Percentiles rank a stretch among this genome's conserved stretches.
Conservation (phyloP, 2,329 filamentous ascomycete genomes). For the Diaporthe sp. region DNA sequence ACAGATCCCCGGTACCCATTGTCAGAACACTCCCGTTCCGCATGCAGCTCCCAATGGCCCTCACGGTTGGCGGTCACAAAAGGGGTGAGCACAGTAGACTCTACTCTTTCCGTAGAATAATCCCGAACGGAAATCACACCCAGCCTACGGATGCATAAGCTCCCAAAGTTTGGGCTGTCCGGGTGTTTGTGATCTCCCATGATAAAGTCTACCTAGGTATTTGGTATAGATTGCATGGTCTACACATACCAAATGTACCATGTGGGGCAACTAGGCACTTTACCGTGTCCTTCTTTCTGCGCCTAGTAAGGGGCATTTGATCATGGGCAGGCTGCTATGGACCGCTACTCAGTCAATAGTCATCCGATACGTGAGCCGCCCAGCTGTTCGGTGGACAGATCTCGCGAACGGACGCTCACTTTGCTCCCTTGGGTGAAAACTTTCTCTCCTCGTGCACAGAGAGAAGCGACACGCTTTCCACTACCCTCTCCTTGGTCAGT, state of each 20-base stretch:
- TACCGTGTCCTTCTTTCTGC: background rate
- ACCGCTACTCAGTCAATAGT: constrained; percentile 6
- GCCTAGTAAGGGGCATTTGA: background rate
- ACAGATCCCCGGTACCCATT: background rate
- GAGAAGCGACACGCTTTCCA: background rate
- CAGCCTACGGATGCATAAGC: background rate
- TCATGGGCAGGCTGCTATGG: background rate
- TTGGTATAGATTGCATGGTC: background rate
- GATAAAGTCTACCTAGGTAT: background rate
- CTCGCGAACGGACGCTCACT: background rate
- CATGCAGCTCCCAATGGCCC: background rate
- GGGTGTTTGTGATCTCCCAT: background rate
- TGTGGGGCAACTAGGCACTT: background rate
- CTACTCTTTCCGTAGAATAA: background rate
- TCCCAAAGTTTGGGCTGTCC: background rate
- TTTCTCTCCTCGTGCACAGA: background rate
- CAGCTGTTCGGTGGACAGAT: constrained; percentile 22
- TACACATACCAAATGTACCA: background rate
- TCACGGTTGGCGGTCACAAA: background rate
- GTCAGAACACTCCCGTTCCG: background rate
- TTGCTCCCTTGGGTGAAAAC: background rate
- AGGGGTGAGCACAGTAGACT: no score
- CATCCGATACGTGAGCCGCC: background rate
- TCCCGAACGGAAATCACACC: background rate
- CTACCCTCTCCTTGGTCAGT: background rate